Conservation (phyloP, 148 eudicot genomes). For the Rheum nobile region DNA sequence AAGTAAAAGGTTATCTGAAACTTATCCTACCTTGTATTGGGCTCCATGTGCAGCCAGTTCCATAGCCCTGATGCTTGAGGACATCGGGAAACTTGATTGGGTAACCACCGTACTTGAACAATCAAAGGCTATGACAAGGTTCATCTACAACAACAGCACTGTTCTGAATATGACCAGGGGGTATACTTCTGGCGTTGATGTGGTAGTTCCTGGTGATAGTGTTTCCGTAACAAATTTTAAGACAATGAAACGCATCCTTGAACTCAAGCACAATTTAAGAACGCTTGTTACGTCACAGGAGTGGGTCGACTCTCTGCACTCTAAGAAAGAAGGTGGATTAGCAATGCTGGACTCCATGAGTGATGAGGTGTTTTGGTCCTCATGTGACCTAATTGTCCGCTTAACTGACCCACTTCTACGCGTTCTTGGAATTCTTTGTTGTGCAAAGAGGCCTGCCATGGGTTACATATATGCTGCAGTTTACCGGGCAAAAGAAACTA, state of each 20-base stretch:
- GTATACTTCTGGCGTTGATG: slow-evolving; percentile 73
- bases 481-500: slow-evolving; percentile 68
- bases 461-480: slow-evolving; percentile 77
- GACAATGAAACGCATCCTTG: slow-evolving; percentile 61
- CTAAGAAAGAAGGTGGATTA: slow-evolving; percentile 60
- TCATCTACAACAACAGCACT: slow-evolving; percentile 52
- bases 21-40: slow-evolving; percentile 68
- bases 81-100: slow-evolving; percentile 55
- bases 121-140: slow-evolving; percentile 69
- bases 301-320: slow-evolving; percentile 83
- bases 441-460: slow-evolving; percentile 80
- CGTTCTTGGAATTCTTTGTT: slow-evolving; percentile 42
- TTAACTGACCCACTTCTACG: slow-evolving; percentile 59
- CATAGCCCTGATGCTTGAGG: slow-evolving; percentile 59
- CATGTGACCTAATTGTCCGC: slow-evolving; percentile 43
- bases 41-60: slow-evolving; percentile 76
- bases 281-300: slow-evolving; percentile 90
- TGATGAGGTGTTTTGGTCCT: slow-evolving; percentile 74
- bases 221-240: slow-evolving; percentile 40
- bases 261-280: slow-evolving; percentile 66
- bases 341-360: slow-evolving; percentile 57
- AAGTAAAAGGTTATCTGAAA: slow-evolving; percentile 51
- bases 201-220: slow-evolving; percentile 57
- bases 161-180: slow-evolving; percentile 80
- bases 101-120: slow-evolving; percentile 50